Base-by-base conservation (phyloP, 768 basidiomycete genomes). In the Tylopilus intermedius region DNA sequence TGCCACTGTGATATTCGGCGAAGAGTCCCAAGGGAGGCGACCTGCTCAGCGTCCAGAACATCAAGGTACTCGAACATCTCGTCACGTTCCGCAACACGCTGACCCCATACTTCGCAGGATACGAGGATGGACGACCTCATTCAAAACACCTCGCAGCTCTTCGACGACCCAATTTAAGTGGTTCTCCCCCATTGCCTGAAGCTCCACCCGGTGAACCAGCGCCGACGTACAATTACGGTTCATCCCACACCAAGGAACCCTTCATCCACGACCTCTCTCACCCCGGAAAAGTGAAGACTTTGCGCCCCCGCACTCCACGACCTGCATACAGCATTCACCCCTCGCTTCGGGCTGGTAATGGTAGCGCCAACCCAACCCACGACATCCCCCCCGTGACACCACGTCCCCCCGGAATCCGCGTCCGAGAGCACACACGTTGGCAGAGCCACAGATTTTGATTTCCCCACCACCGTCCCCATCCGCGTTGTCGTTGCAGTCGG, bases 61-160 rank as follows among this genome's bases (percentile, higher is more conserved):
- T 71, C 64, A 94, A 93, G 82, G 91, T 92, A 57, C 58, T 45
- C 15, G 27, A 15, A 27, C 24, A n/a, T 38, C 18, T 26, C n/a
- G 11, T 1, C 27, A 4, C 21, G 74, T 72, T 78, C 78, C 53
- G 68, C 73, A 10, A 40, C 14, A 45, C 8, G 13, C 38, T 58
- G 29, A 67, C 44, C 7, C 2, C 18, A 26, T 15, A 7, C 41
- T 42, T 39, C n/a, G 26, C 57, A 85, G 82, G 83, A 85, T 54
- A 77, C 79, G 0, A 70, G 94, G 14, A 86, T 94, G 80, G 93
- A 94, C 65, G 90, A 94, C 65, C 70, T 96, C 29, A 92, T 96
- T 58, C 78, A 73, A 22, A 77, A 89, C 65, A 77, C 82, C 0
- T 74, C 78, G 51, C 67, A 81, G 14, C 74, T 95, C 14, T 92